Base-by-base conservation (phyloP, 148 eudicot genomes). In the Arbutus unedo region DNA sequence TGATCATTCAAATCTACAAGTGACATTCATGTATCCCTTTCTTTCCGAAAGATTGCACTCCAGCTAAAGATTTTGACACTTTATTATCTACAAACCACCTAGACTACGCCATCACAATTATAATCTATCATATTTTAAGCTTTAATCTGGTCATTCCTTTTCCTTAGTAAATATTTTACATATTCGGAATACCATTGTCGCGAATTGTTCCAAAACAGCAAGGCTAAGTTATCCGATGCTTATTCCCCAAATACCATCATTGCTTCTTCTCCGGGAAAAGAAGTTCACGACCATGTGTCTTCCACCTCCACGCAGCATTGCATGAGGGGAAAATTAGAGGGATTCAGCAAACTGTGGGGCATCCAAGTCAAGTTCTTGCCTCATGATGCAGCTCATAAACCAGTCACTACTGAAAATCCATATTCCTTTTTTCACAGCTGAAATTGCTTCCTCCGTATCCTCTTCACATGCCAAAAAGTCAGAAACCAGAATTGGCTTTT, bases 271-370 rank as follows among this genome's bases (percentile, higher is more conserved):
- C 38, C 38, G 1, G 38, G 1, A 31, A 31, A 31, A 0, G 1
- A 31, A 31, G 38, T 31, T 31, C 38, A 31, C 38, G 1, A 31
- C 38, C 38, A 31, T 1, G 38, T 31, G 38, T 31, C 38, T 31
- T 31, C 38, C 1, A 31, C 38, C 38, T 31, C 38, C 38, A 31
- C 1, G 38, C 1, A 1, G 38, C 38, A 31, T 31, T 31, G 38
- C 1, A 31, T 0, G 38, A 31, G 38, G 38, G 38, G 38, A 31
- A 31, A 31, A 31, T 86, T 86, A 95, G 49, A 95, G 97, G 75
- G 96, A 93, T 86, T 92, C 98, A 18, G 94, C 98, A 91, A 95
- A 95, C 88, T 91, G 96, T 76, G 97, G 92, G 50, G 96, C 97
- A 45, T 92, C 96, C 85, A 92, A 80, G 80, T 93, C 97, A 18